phyloP scores from a whole-genome alignment of 495 filamentous ascomycete genomes.

The Hypomontagnella monticulosa region DNA sequence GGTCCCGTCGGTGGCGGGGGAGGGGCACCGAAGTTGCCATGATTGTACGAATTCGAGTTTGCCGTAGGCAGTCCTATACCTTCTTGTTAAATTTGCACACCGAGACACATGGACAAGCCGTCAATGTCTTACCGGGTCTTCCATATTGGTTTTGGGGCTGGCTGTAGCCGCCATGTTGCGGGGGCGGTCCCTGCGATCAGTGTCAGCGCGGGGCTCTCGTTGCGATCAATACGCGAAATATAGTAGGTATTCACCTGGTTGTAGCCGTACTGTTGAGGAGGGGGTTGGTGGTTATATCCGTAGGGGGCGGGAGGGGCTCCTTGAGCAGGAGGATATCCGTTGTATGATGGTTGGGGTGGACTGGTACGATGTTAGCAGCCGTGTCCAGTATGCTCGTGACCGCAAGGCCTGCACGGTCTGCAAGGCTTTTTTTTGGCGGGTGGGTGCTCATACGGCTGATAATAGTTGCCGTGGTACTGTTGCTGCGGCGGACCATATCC shows the following conservation, averaged over 20 bases:
- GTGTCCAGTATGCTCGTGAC: conserved; percentile 14
- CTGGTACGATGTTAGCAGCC: conserved; percentile 37
- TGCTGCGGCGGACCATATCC: conserved; percentile 55
- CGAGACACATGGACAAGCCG: not conserved
- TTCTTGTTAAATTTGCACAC: conserved; percentile 2
- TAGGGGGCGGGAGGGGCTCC: conserved; percentile 47
- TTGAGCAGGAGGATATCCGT: conserved; percentile 53
- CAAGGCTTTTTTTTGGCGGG: conserved; percentile 1
- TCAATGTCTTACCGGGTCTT: conserved; percentile 52
- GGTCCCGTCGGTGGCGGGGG: conserved; percentile 66
- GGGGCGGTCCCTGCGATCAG: conserved; percentile 50
- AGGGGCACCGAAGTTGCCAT: conserved; percentile 63
- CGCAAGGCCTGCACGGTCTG: conserved; percentile 13
- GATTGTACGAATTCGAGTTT: conserved; percentile 62
- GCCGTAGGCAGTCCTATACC: conserved; percentile 54
- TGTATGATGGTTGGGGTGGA: conserved; percentile 46
- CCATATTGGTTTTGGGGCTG: conserved; percentile 52
- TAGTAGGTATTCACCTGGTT: conserved; percentile 40
- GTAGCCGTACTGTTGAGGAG: conserved; percentile 50
- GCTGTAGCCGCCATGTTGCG: conserved; percentile 54
- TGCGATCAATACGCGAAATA: conserved; percentile 43
- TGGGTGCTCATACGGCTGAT: conserved; percentile 47
- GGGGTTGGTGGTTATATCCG: conserved; percentile 59
- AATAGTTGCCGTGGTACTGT: conserved; percentile 53
- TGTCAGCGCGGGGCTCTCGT: conserved; percentile 31